These are phyloP conservation scores for Nothopassalora personata DNA, from an alignment of 2,329 filamentous ascomycete genomes.

Conservation along the genomic window DNA sequence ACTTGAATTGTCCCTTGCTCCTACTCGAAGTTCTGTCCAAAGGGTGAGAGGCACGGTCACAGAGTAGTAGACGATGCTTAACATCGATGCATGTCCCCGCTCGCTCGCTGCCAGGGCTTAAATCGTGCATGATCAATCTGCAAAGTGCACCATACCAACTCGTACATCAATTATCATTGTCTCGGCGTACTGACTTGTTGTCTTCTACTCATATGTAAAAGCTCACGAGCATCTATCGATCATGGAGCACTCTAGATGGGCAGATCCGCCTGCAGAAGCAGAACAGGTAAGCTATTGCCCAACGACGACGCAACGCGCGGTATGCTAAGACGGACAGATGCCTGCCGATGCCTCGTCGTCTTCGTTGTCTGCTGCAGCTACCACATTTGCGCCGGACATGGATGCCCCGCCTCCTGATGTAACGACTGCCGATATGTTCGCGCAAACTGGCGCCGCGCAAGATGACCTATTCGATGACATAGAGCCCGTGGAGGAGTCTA, in stretches of 20 bases:
- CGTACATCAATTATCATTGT: not conserved
- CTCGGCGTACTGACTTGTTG: not conserved
- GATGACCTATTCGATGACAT: conserved; percentile 34
- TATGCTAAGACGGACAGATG: not conserved
- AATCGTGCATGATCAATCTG: not conserved
- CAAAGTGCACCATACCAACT: not conserved
- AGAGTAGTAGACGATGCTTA: not conserved
- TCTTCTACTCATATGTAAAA: not conserved
- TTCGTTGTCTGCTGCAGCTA: conserved; percentile 7
- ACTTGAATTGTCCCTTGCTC: too few relatives aligned
- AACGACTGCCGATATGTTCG: conserved; percentile 27
- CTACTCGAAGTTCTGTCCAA: too few relatives aligned
- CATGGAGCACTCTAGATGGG: conserved; percentile 20
- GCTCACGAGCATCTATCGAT: not conserved
- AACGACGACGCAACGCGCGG: not conserved
- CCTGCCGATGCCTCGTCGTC: not conserved
- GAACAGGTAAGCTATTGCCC: not conserved
- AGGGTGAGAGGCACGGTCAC: too few relatives aligned
- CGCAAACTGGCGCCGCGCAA: conserved; percentile 31
- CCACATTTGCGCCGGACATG: conserved; percentile 8
- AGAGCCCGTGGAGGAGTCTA: conserved; percentile 39
- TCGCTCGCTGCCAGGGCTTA: not conserved
- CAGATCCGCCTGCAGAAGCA: conserved; percentile 7
- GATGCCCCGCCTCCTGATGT: conserved; percentile 18
- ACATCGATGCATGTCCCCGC: not conserved